Evolutionary conservation across 768 basidiomycete species (phyloP).

Genomic region (Mycena filopes): DNA sequence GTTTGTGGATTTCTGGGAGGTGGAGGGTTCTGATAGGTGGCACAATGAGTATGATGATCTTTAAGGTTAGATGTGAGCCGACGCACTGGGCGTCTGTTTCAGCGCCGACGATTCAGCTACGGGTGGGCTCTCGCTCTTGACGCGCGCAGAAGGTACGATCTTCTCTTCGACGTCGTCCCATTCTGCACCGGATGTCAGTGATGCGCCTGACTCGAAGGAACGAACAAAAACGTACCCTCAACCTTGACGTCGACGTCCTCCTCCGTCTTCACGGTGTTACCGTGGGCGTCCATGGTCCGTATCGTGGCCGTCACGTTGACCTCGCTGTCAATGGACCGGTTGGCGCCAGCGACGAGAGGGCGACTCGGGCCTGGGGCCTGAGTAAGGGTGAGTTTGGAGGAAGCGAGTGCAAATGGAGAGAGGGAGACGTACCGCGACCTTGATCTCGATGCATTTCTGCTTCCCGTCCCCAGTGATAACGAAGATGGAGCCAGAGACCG

Average conservation of each 20-base stretch:
- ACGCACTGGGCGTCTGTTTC: too few relatives aligned
- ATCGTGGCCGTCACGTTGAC: slow-evolving; percentile 9
- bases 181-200: too few relatives aligned
- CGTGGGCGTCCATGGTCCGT: background rate
- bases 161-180: too few relatives aligned
- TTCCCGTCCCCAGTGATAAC: slow-evolving; percentile 7
- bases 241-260: background rate
- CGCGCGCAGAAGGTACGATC: too few relatives aligned
- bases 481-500: slow-evolving; percentile 6
- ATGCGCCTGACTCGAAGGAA: background rate
- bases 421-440: slow-evolving; percentile 3
- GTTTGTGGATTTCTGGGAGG: too few relatives aligned
- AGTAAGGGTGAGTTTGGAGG: background rate
- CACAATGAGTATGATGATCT: too few relatives aligned
- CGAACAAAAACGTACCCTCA: background rate
- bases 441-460: slow-evolving; percentile 16
- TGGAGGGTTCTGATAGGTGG: too few relatives aligned
- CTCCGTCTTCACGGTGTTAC: background rate
- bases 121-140: too few relatives aligned
- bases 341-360: background rate
- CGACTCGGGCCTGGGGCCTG: background rate
- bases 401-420: too few relatives aligned
- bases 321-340: background rate
- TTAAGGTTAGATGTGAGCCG: too few relatives aligned
- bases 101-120: too few relatives aligned